Conservation (phyloP, 805 yeast genomes). For the Candida alai region DNA sequence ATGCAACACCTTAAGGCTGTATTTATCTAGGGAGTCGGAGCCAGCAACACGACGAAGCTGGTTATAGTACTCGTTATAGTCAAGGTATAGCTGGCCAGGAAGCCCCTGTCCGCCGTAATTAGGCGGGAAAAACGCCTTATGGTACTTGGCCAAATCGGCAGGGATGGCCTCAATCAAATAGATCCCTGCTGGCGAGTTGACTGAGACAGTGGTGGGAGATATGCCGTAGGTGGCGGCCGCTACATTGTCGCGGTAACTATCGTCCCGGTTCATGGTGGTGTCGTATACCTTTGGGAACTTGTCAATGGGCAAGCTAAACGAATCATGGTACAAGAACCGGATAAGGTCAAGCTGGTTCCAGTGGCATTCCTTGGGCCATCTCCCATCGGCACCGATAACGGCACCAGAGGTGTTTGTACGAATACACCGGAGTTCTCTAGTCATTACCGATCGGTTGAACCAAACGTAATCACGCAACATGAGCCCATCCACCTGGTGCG, state of each 20-base stretch:
- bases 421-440: slow-evolving; percentile 57
- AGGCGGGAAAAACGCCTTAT: slow-evolving; percentile 57
- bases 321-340: slow-evolving; percentile 77
- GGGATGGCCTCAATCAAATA: slow-evolving; percentile 69
- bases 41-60: slow-evolving; percentile 15
- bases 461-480: slow-evolving; percentile 85
- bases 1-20: slow-evolving; percentile 52
- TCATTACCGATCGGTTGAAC: slow-evolving; percentile 76
- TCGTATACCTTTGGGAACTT: slow-evolving; percentile 34
- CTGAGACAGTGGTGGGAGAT: too few species aligned
- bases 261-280: slow-evolving; percentile 22
- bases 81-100: slow-evolving; percentile 47
- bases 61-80: slow-evolving; percentile 33
- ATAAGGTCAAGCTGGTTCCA: slow-evolving; percentile 84
- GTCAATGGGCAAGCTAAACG: slow-evolving; percentile 71
- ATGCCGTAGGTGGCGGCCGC: too few species aligned
- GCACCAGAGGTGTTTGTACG: slow-evolving; percentile 50
- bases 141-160: slow-evolving; percentile 53
- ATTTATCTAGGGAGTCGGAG: slow-evolving; percentile 24
- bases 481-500: slow-evolving; percentile 86
- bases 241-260: slow-evolving; percentile 12
- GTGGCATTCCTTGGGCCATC: slow-evolving; percentile 61
- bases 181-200: slow-evolving; percentile 62
- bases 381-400: slow-evolving; percentile 33
- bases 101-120: slow-evolving; percentile 59